Base-by-base conservation (phyloP, 2,329 filamentous ascomycete species). In the Huntiella omanensis region DNA sequence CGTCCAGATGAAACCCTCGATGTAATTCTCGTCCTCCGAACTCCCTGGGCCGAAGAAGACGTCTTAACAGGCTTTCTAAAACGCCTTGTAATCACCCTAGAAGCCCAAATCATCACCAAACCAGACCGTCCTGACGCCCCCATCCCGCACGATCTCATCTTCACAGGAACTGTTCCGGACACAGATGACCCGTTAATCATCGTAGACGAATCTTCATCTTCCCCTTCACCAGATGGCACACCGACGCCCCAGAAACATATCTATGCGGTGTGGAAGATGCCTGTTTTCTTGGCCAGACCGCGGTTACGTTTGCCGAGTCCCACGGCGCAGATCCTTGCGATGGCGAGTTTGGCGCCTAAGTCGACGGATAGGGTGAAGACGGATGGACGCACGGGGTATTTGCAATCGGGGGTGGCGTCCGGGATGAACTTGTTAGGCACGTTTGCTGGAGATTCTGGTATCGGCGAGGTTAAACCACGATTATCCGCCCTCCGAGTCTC, bases 341-440 rank as follows among this genome's bases (percentile, higher is more conserved):
- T 68, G 1, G 76, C 75, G 4, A 75, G 69, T 51, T 60, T 83
- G 51, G 75, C 69, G 55, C 70, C 73, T 2, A 12, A 28, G 5
- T 37, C 43, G 3, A 45, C 5, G 44, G 48, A 44, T 33, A 43
- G 39, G 46, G 33, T 15, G 4, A 41, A 43, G 8, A 38, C 42
- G 17, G 46, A 45, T 11, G 50, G 54, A 8, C 53, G 54, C 35
- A 46, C 39, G 34, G 59, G 62, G 7, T 85, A 84, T 55, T 67
- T 88, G 32, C 71, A 73, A 33, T 83, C 78, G 55, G 73, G 76
- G 48, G 62, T 77, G 19, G 77, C 83, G 0, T 71, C 77, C 5
- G 77, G 80, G 1, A 66, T 83, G 51, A 91, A 88, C 58, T 65
- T 88, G n/a, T 71, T 91, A 11, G 78, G 83, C 56, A 71, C 83